Base-by-base conservation (phyloP, 805 yeast species). In the Metschnikowia kunwiensis region DNA sequence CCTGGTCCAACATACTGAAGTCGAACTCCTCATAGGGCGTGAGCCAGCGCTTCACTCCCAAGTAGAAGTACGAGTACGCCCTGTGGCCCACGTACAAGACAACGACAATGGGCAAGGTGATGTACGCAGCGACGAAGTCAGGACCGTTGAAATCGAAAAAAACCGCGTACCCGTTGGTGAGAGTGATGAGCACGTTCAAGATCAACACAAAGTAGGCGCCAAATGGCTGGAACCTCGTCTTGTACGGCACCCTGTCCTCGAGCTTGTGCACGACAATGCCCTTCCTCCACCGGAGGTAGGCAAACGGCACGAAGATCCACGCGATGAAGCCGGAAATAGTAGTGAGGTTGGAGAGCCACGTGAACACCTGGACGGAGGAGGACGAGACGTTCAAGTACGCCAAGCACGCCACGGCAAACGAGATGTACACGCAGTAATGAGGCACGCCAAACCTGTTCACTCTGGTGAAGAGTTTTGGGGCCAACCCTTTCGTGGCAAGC, bases 121-220 rank as follows among this genome's bases (percentile, higher is more conserved):
- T 68, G 58, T 82, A 82, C 6, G 88, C 83, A 21, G 89, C 88
- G 32, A 82, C 60, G 49, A 82, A 82, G 55, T 79, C 80, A 5
- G 74, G 57, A 0, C 58, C 71, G 11, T 66, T 69, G 67, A 79
- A 80, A 12, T 68, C 69, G 40, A 82, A 72, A 58, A 82, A 82
- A 5, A 77, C 81, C 2, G 74, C 80, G 53, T 79, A 83, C 38
- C 89, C 89, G 50, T 83, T 82, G n/a, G 88, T 81, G 27, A 83
- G 32, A 17, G 80, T 63, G 36, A 83, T 52, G n/a, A 83, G 18
- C 4, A 67, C 40, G 38, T 80, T 69, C 44, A 78, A 56, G 27
- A 65, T 48, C 23, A 80, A 58, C 5, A 77, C 71, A 41, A 73
- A 73, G 52, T 74, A 80, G 4, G 82, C 71, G 34, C 80, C 74